Evolutionary conservation across 148 eudicot species (phyloP).

Genomic region (Dianthus caryophyllus): DNA sequence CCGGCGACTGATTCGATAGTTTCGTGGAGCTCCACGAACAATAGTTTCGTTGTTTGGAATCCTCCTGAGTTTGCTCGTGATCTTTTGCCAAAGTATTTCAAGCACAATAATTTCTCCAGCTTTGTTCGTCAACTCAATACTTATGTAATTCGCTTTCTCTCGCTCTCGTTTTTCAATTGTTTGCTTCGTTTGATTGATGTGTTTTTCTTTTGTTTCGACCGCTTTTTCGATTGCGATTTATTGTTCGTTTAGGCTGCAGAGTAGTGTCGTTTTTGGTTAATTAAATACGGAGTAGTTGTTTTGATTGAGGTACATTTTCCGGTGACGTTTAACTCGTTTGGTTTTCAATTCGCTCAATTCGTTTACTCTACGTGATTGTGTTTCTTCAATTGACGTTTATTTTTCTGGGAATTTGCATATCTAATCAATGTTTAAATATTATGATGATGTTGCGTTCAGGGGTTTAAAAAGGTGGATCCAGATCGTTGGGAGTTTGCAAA

Average conservation of each 20-base stretch:
- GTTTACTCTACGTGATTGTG: too few species aligned
- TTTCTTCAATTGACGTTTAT: neutral
- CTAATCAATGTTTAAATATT: neutral
- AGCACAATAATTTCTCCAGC: slow-evolving; percentile 90
- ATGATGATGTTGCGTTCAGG: slow-evolving; percentile 35
- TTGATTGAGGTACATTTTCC: too few species aligned
- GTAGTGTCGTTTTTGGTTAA: too few species aligned
- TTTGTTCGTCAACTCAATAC: slow-evolving; percentile 87
- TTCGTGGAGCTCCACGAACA: slow-evolving; percentile 70
- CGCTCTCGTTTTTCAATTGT: neutral
- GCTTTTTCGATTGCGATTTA: neutral
- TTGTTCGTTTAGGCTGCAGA: neutral
- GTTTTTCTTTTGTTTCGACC: neutral
- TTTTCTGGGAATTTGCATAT: neutral
- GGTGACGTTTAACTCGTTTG: too few species aligned
- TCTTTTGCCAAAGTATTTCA: slow-evolving; percentile 75
- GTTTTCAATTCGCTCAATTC: too few species aligned
- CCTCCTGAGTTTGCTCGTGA: slow-evolving; percentile 74
- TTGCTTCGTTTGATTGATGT: neutral
- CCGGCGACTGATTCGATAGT: slow-evolving; percentile 60
- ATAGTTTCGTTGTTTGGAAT: slow-evolving; percentile 87
- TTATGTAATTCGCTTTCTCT: slow-evolving; percentile 42
- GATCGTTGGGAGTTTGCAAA: slow-evolving; percentile 83
- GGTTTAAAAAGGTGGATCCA: slow-evolving; percentile 78
- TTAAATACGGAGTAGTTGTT: too few species aligned